Evolutionary conservation across 306 rosid species (phyloP).

Genomic region (Prunus campanulata): DNA sequence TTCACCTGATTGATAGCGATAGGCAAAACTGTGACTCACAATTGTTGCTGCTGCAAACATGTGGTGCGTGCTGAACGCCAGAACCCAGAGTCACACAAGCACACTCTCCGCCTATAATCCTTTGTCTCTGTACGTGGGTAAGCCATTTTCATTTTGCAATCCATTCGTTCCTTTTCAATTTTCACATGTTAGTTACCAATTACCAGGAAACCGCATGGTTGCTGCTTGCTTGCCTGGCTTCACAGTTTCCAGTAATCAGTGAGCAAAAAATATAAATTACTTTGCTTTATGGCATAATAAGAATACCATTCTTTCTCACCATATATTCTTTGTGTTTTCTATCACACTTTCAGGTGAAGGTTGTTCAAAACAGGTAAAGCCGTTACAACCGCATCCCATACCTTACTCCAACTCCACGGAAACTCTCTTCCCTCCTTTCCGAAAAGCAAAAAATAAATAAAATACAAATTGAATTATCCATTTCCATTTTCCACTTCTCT

Average conservation of each 20-base stretch:
- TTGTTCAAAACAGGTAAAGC: constrained; percentile 11
- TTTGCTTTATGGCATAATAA: too few species aligned
- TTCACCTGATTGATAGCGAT: background rate
- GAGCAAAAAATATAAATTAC: background rate
- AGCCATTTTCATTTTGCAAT: background rate
- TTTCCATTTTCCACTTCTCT: background rate
- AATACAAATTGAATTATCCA: background rate
- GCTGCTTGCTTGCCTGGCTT: background rate
- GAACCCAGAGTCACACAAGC: background rate
- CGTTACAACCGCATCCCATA: constrained; percentile 5
- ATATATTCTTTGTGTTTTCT: too few species aligned
- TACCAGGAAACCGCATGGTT: background rate
- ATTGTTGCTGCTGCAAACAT: background rate
- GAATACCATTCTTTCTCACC: too few species aligned
- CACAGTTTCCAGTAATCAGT: constrained; percentile 3
- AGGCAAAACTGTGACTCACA: background rate
- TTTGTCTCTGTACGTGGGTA: background rate
- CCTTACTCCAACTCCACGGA: constrained; percentile 29
- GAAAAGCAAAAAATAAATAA: background rate
- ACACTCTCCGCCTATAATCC: background rate
- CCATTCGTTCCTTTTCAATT: background rate
- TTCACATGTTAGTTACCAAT: background rate
- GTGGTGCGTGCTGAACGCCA: background rate
- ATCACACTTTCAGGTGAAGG: background rate
- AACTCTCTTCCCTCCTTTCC: background rate